Evolutionary conservation across 2,329 filamentous ascomycete genomes (phyloP).

Genomic region (Colletotrichum kahawae): DNA sequence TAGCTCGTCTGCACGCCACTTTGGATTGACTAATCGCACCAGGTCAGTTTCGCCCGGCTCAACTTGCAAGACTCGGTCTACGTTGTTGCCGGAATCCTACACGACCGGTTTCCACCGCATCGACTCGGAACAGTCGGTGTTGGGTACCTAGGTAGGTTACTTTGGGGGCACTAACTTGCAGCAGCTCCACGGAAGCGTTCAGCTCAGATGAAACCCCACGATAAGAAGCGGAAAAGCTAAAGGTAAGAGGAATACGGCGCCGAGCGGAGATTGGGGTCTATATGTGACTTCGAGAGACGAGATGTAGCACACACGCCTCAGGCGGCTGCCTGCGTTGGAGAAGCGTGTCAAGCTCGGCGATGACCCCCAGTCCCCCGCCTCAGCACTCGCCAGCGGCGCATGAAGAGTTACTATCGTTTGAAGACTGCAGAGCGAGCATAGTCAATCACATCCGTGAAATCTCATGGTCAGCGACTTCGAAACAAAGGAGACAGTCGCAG

Average conservation of each 20-base stretch:
- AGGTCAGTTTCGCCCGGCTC: background rate
- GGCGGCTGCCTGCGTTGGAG: constrained; percentile 9
- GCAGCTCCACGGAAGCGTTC: background rate
- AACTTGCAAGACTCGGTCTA: background rate
- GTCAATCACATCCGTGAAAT: constrained; percentile 13
- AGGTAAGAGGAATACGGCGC: background rate
- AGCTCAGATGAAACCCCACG: background rate
- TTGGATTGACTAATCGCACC: background rate
- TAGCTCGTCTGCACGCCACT: background rate
- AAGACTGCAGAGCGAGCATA: background rate
- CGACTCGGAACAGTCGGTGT: background rate
- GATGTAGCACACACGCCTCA: background rate
- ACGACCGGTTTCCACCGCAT: background rate
- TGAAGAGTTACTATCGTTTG: background rate
- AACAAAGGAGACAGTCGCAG: constrained; percentile 19
- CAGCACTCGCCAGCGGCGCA: background rate
- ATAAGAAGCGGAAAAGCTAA: background rate
- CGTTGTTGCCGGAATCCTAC: background rate
- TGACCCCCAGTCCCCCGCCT: background rate
- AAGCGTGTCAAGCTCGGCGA: constrained; percentile 10
- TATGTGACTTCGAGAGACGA: constrained; percentile 1
- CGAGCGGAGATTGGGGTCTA: constrained; percentile 2
- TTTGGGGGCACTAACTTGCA: background rate
- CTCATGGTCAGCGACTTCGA: background rate
- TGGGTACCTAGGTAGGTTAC: background rate